Percentiles rank a stretch among this genome's conserved stretches.
Evolutionary conservation across 306 rosid species (phyloP).

Genomic region (Sindora glabra): DNA sequence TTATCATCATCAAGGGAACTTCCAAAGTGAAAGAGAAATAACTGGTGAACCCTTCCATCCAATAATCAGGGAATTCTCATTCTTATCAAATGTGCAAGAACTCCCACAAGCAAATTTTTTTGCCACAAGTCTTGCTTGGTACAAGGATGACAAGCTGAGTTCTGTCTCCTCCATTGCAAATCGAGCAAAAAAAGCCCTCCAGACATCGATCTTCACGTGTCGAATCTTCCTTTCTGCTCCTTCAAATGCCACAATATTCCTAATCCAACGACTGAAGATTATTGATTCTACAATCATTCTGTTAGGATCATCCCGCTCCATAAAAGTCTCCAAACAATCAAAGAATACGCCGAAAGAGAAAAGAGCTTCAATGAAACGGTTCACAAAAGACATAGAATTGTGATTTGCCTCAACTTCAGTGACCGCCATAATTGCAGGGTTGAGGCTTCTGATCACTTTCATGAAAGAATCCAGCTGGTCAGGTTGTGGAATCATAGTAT

Average conservation of each 20-base stretch:
- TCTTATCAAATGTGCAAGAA: slow-evolving; percentile 18
- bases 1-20: slow-evolving; percentile 1
- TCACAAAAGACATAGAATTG: slow-evolving; percentile 30
- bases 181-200: slow-evolving; percentile 28
- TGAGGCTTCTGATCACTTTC: slow-evolving; percentile 17
- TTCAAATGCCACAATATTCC: slow-evolving; percentile 22
- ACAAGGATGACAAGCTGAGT: slow-evolving; percentile 22
- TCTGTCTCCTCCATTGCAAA: slow-evolving; percentile 29
- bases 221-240: slow-evolving; percentile 26
- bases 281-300: slow-evolving; percentile 19
- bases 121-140: slow-evolving; percentile 24
- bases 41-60: slow-evolving; percentile 40
- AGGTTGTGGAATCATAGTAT: slow-evolving; percentile 15
- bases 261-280: slow-evolving; percentile 25
- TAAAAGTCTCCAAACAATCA: slow-evolving; percentile 26
- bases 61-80: slow-evolving; percentile 20
- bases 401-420: slow-evolving; percentile 28
- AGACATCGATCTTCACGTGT: slow-evolving; percentile 27
- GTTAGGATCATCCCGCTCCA: slow-evolving; percentile 15
- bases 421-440: slow-evolving; percentile 21
- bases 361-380: slow-evolving; percentile 29
- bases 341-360: slow-evolving; percentile 24
- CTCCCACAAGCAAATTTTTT: slow-evolving; percentile 16
- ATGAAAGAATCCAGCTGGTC: slow-evolving; percentile 24
- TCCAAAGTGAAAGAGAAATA: slow-evolving; percentile 28